phyloP scores from a whole-genome alignment of 2,329 filamentous ascomycete species.

The Neonectria faginata region DNA sequence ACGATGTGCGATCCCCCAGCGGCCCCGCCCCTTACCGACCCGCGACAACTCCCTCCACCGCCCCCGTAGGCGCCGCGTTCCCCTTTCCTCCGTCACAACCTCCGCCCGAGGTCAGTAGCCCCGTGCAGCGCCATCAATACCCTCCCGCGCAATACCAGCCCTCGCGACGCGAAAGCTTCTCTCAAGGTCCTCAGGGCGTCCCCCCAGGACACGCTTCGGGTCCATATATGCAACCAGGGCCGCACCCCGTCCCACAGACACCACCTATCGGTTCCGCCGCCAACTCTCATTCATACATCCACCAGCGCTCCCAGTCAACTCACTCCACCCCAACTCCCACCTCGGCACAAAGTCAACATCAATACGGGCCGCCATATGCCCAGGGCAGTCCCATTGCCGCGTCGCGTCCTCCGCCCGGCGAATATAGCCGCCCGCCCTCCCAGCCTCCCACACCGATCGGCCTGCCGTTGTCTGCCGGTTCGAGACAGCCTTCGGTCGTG shows the following conservation, averaged over 20 bases:
- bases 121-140: constrained; percentile 65
- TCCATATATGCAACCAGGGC: constrained; percentile 55
- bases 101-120: constrained; percentile 60
- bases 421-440: constrained; percentile 62
- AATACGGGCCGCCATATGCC: constrained; percentile 61
- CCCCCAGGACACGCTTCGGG: constrained; percentile 49
- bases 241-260: constrained; percentile 59
- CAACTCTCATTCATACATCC: constrained; percentile 53
- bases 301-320: constrained; percentile 67
- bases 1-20: constrained; percentile 65
- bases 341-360: constrained; percentile 69
- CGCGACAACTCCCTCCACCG: constrained; percentile 57
- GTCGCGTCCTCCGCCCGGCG: constrained; percentile 56
- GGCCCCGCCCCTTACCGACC: constrained; percentile 62
- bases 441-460: constrained; percentile 67
- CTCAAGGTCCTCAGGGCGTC: constrained; percentile 49
- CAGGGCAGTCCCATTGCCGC: constrained; percentile 66
- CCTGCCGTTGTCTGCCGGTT: constrained; percentile 58
- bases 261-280: constrained; percentile 60
- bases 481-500: constrained; percentile 57
- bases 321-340: constrained; percentile 72
- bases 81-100: constrained; percentile 62
- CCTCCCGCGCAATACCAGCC: constrained; percentile 57
- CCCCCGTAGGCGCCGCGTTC: constrained; percentile 59
- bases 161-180: constrained; percentile 60